Evolutionary conservation across 2,329 filamentous ascomycete species (phyloP), one percentile per base, ranked within the genome.

Genomic region (Fusarium ambrosium): DNA sequence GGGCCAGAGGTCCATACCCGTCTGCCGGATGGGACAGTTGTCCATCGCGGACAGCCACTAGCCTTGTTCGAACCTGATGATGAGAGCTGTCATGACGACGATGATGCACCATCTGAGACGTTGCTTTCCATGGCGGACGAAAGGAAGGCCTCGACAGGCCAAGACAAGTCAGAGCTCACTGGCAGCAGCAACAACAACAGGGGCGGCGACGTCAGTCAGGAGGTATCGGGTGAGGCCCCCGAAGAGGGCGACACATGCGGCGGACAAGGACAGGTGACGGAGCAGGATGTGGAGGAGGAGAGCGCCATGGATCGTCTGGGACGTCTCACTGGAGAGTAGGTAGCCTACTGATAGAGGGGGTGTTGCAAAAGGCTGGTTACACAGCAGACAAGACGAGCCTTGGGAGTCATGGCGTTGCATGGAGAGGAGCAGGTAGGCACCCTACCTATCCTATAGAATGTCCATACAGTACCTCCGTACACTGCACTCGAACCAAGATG

Each of bases 231-330:
- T 51, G 22, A 39, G 58, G 41, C 36, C 13, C 18, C 29, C 41
- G 20, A 53, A 18, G 24, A 53, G 61, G 20, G 34, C 14, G 53
- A 24, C 11, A 36, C 51, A 20, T 51, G 45, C 45, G 22, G 45
- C 45, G 63, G 59, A 20, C 20, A 18, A 29, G 72, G 55, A 37
- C 45, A 39, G 55, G 39, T 6, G 18, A 36, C 29, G 22, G 48
- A 71, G 43, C 41, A 13, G 32, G 53, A 70, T 18, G 39, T 27
- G 27, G 45, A 65, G 22, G 68, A 69, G 37, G 70, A 73, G 20
- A 73, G 68, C 45, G 75, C 70, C 37, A 70, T 77, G 59, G 77
- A 78, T 66, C 77, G 75, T 11, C 61, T 79, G 37, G 64, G 48
- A 36, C 65, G 43, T 22, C 69, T 79, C 22, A 55, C 77, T 45